These are phyloP conservation scores for Flagelloscypha sp. DNA, from an alignment of 768 basidiomycete species.

Conservation along the genomic window DNA sequence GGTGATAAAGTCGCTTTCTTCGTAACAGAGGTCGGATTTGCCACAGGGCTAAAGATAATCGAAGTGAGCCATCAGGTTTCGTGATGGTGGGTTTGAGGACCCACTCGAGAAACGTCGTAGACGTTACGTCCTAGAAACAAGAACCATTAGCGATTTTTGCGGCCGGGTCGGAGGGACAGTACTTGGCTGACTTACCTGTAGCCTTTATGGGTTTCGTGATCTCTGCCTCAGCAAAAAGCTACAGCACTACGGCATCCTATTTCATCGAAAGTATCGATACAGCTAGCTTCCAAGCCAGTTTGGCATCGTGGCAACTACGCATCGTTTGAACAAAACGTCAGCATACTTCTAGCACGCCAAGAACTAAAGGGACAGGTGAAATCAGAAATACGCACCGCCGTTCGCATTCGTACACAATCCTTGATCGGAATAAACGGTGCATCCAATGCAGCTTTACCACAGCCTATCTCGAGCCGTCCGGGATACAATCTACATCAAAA, in stretches of 20 bases:
- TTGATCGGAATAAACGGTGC: conserved; percentile 25
- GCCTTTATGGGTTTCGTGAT: conserved; percentile 39
- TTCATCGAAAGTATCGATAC: conserved; percentile 58
- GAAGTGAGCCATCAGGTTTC: too few species aligned
- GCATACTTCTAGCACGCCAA: too few species aligned
- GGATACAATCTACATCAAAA: conserved; percentile 25
- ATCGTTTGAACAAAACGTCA: too few species aligned
- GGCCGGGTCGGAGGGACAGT: conserved; percentile 14
- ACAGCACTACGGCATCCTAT: conserved; percentile 63
- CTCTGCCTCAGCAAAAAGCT: conserved; percentile 52
- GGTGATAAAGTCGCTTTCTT: conserved; percentile 29
- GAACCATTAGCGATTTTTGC: too few species aligned
- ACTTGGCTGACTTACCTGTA: conserved; percentile 25
- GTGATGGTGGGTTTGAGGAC: too few species aligned
- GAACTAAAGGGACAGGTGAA: too few species aligned
- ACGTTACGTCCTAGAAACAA: conserved; percentile 37
- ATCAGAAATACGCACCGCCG: conserved; percentile 39
- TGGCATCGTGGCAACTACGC: conserved; percentile 63
- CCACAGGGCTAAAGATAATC: conserved; percentile 17
- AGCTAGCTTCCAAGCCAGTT: conserved; percentile 44
- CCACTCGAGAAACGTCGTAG: conserved; percentile 51
- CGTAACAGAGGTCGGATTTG: conserved; percentile 27
- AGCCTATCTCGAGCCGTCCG: conserved; percentile 34
- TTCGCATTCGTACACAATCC: conserved; percentile 49
- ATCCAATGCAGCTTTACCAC: conserved; percentile 29